phyloP scores from a whole-genome alignment of 805 yeast species.

The Saturnispora halmiae region DNA sequence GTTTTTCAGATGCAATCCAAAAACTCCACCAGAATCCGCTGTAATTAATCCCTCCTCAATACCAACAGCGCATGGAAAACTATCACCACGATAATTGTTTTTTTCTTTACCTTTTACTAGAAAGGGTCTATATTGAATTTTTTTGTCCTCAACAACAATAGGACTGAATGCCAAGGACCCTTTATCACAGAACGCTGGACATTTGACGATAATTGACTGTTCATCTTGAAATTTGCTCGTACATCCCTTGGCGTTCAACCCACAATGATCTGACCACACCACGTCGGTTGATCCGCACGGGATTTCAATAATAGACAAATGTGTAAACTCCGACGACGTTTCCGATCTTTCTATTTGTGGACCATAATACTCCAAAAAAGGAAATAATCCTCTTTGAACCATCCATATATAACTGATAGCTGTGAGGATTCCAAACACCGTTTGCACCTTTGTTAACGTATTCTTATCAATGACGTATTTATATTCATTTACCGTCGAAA shows the following conservation, averaged over 20 bases:
- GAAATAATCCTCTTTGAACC: not conserved
- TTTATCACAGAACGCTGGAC: slow-evolving; percentile 83
- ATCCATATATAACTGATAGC: not conserved
- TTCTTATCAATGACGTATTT: not conserved
- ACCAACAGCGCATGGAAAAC: slow-evolving; percentile 85
- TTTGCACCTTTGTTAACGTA: not conserved
- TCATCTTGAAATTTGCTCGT: slow-evolving; percentile 24
- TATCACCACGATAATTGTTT: slow-evolving; percentile 73
- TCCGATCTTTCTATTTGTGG: not conserved
- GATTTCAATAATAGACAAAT: slow-evolving; percentile 23
- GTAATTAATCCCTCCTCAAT: slow-evolving; percentile 77
- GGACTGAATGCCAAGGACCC: slow-evolving; percentile 51
- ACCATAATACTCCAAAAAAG: not conserved
- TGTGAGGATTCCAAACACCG: not conserved
- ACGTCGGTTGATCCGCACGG: slow-evolving; percentile 38
- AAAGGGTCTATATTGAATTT: slow-evolving; percentile 61
- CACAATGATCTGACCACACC: slow-evolving; percentile 73
- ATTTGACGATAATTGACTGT: slow-evolving; percentile 47
- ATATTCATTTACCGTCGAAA: not conserved
- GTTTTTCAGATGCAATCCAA: slow-evolving; percentile 56
- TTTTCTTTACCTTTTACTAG: slow-evolving; percentile 74
- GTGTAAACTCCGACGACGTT: no score
- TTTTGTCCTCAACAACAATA: slow-evolving; percentile 60
- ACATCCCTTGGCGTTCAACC: slow-evolving; percentile 58
- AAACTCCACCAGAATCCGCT: slow-evolving; percentile 46